These are phyloP conservation scores for Saitozyma podzolica DNA, from an alignment of 768 basidiomycete species.

Conservation along the genomic window DNA sequence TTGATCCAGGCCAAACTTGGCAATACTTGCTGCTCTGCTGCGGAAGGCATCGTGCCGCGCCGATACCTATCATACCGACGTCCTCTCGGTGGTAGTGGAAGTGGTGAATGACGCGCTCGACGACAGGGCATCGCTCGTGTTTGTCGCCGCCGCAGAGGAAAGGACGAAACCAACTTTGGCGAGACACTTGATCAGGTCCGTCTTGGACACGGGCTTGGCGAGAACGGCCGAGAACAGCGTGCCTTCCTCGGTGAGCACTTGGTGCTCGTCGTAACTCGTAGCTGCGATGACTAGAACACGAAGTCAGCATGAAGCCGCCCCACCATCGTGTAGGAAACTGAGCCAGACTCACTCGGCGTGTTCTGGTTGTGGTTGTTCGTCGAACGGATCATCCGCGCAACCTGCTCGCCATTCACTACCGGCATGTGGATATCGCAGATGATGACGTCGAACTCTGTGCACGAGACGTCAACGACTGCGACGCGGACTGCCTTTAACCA, in stretches of 20 bases:
- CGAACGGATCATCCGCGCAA: conserved; percentile 94
- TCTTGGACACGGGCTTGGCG: conserved; percentile 85
- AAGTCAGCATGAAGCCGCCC: not conserved
- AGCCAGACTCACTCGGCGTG: conserved; percentile 64
- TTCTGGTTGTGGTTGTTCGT: conserved; percentile 92
- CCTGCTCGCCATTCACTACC: conserved; percentile 92
- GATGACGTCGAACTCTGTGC: conserved; percentile 87
- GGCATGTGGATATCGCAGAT: conserved; percentile 96
- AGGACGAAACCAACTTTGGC: conserved; percentile 74
- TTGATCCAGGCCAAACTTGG: too few species aligned
- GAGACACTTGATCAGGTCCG: conserved; percentile 75
- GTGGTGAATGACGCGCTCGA: too few species aligned
- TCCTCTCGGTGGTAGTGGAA: too few species aligned
- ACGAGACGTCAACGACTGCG: conserved; percentile 6
- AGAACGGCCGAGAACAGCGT: conserved; percentile 58
- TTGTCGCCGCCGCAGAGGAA: conserved; percentile 5
- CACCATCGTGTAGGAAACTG: not conserved
- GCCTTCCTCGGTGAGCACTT: conserved; percentile 45
- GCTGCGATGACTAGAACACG: conserved; percentile 48
- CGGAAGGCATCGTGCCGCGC: too few species aligned
- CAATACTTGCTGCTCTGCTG: too few species aligned
- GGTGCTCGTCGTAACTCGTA: conserved; percentile 50
- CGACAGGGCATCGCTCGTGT: not conserved
- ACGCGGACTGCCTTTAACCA: not conserved
- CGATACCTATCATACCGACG: too few species aligned